phyloP scores from a whole-genome alignment of 176 grass and related monocot genomes.

The Secale cereale region DNA sequence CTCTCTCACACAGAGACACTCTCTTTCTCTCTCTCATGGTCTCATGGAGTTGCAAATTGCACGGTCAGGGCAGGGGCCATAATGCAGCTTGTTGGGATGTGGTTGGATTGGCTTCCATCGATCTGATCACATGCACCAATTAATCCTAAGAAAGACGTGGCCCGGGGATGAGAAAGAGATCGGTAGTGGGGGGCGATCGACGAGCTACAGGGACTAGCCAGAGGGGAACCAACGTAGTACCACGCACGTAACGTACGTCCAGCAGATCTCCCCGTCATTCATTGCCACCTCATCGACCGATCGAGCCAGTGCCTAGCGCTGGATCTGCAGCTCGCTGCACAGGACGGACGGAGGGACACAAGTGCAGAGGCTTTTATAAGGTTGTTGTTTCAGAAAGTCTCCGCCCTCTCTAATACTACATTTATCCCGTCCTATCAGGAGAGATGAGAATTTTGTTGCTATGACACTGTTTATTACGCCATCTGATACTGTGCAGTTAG shows the following conservation, averaged over 20 bases:
- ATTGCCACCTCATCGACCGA: background rate
- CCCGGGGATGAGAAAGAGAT: background rate
- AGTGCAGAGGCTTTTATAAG: background rate
- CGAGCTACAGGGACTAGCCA: slow-evolving; percentile 1
- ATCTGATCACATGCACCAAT: slow-evolving; percentile 32
- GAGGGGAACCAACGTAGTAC: background rate
- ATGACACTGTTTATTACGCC: background rate
- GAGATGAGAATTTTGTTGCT: background rate
- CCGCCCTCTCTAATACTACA: background rate
- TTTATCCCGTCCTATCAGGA: background rate
- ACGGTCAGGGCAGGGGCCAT: slow-evolving; percentile 6
- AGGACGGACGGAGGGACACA: background rate
- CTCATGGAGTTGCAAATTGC: background rate
- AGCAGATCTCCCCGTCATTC: background rate
- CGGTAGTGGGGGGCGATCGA: background rate
- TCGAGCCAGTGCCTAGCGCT: background rate
- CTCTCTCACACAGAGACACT: background rate
- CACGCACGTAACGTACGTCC: background rate
- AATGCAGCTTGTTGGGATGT: slow-evolving; percentile 45
- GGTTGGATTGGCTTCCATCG: slow-evolving; percentile 27
- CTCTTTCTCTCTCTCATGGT: background rate
- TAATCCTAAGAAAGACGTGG: slow-evolving; percentile 8
- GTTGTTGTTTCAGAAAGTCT: background rate
- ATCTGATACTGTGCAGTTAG: background rate
- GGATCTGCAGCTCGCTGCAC: background rate